Evolutionary conservation across 306 rosid species (phyloP), one percentile per base, ranked within the genome.

Genomic region (Acacia melanoxylon): DNA sequence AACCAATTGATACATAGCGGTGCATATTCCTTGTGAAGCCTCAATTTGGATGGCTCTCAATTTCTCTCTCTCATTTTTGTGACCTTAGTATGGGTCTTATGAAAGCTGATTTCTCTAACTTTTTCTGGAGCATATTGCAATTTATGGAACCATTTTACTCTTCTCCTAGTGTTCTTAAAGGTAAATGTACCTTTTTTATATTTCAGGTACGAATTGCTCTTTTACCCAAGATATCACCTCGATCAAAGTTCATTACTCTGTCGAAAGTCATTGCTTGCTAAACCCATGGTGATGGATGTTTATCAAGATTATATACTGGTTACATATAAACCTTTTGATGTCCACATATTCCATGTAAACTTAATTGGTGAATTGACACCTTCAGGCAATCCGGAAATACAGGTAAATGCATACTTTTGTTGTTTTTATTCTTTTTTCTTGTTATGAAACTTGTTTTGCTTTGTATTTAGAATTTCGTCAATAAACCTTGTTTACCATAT

Each of bases 261-360:
- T 82, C 98, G 91, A 78, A 93, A 95, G 84, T 82, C 87, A 74
- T 86, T 95, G 91, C 89, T 91, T 86, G 97, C 98, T 51, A 89
- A 92, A 88, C 99, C 99, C 68, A 89, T 93, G 88, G 97, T 95
- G 86, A 93, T 93, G 98, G 99, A 95, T 89, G 98, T 91, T 80
- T 91, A 93, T 91, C 97, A 92, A 84, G 97, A 93, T 31, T 91
- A 91, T 87, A 88, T 95, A 80, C 86, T 95, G 54, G 94, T 93
- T 79, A 95, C 99, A 1, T 93, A 95, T 87, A 88, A 82, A 85
- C 99, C 98, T 44, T 95, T 95, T 91, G 99, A 93, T 85, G 98
- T 95, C 72, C 98, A 95, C 86, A 93, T 95, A 76, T 92, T 92
- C 81, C 90, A 92, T 80, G 94, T 91, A 75, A 89, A 86, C 51